Evolutionary conservation across 805 yeast species (phyloP), one percentile per base, ranked within the genome.

Genomic region (Candida tammaniensis): DNA sequence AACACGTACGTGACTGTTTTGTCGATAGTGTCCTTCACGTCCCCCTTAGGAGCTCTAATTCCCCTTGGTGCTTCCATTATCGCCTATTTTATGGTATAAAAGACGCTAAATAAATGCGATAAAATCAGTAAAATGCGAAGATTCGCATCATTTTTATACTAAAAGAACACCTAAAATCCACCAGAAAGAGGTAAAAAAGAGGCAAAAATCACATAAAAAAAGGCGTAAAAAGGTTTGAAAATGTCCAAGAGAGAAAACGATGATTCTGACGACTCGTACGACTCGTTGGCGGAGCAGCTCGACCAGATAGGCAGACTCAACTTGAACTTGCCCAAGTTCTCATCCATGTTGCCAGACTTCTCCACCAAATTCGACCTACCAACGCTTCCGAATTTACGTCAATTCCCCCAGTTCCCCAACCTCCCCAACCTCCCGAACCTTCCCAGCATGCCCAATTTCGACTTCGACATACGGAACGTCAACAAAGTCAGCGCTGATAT

Each of bases 1-100:
- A 60, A 46, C 5, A 88, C 86, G 48, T 82, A 86, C 3, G 65
- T 74, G 0, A 82, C 87, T 0, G 95, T 84, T 49, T 82, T 84
- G 32, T 75, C 79, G 13, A 89, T 80, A 13, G 75, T 69, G 11
- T 68, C 69, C 41, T 63, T 58, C 5, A 71, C 47, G 9, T 70
- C 68, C 7, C 64, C 72, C 3, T 85, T 80, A 0, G 87, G 87
- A 19, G 49, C 35, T 26, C n/a, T 13, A 3, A 49, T 26, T 7
- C 35, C 44, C 3, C 18, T 21, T 10, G 54, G 47, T 29, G 29
- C 25, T n/a, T n/a, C n/a, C n/a, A n/a, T n/a, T n/a, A n/a, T n/a
- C n/a, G n/a, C n/a, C n/a, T n/a, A n/a, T n/a, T n/a, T n/a, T n/a
- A n/a, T n/a, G n/a, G n/a, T n/a, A n/a, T n/a, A n/a, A n/a, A n/a